A percentile compares a stretch with the other conserved stretches of the same genome.
These are phyloP conservation scores for Uromyces viciae-fabae DNA, from an alignment of 1,284 basidiomycete species.

Conservation along the genomic window DNA sequence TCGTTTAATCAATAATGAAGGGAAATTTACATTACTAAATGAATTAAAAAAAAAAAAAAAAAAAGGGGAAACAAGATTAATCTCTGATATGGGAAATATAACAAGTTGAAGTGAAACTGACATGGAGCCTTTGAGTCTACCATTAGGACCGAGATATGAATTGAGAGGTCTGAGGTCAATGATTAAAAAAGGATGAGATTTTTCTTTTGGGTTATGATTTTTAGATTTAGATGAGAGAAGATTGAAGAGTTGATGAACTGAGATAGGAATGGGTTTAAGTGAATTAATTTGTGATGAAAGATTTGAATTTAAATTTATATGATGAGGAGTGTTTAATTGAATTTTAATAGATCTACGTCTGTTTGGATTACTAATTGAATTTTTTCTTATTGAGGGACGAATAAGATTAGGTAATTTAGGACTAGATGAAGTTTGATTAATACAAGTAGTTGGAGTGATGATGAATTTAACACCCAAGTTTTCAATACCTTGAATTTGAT, in stretches of 20 bases:
- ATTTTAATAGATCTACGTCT: not conserved
- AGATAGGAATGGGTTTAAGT: slow-evolving; percentile 20
- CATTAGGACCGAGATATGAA: slow-evolving; percentile 32
- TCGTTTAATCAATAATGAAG: slow-evolving; percentile 50
- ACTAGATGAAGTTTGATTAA: not conserved
- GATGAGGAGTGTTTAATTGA: not conserved
- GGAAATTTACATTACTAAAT: slow-evolving; percentile 48
- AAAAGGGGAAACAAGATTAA: not conserved
- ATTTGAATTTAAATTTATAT: not conserved
- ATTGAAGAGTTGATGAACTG: slow-evolving; percentile 6
- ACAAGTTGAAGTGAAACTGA: not conserved
- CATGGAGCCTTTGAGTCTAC: slow-evolving; percentile 40
- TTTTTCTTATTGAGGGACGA: not conserved
- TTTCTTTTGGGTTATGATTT: not conserved
- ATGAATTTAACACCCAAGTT: slow-evolving; percentile 21
- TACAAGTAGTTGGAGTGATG: not conserved
- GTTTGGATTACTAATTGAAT: not conserved
- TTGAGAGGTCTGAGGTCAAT: slow-evolving; percentile 32
- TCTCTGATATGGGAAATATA: not conserved
- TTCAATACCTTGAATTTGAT: slow-evolving; percentile 15
- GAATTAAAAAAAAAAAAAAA: slow-evolving; percentile 55
- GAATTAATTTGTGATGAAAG: not conserved
- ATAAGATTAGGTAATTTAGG: not conserved
- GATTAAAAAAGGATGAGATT: not conserved
- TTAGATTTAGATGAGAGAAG: not conserved